phyloP scores from a whole-genome alignment of 495 filamentous ascomycete genomes.

The Cairneyella variabilis region DNA sequence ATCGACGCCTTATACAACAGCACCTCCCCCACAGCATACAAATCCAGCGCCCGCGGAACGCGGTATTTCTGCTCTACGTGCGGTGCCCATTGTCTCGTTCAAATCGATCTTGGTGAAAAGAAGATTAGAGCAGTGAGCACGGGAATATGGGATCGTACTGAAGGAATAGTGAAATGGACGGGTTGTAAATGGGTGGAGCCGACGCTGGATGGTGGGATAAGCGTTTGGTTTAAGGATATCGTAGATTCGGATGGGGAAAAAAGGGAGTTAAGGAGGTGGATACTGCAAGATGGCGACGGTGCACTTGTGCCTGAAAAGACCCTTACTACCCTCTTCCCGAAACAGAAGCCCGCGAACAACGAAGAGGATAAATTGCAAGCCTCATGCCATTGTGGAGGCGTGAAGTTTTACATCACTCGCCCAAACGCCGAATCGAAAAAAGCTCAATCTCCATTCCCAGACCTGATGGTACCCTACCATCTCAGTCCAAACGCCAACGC shows the following conservation, averaged over 20 bases:
- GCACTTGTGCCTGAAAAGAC: constrained; percentile 36
- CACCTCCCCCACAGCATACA: constrained; percentile 49
- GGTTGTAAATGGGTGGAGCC: constrained; percentile 36
- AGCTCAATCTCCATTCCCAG: constrained; percentile 46
- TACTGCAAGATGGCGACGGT: constrained; percentile 21
- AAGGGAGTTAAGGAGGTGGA: constrained; percentile 31
- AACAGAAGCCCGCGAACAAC: constrained; percentile 16
- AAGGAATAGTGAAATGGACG: constrained; percentile 32
- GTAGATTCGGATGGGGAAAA: constrained; percentile 35
- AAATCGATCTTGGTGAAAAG: constrained; percentile 27
- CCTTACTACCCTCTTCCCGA: constrained; percentile 33
- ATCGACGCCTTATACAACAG: constrained; percentile 33
- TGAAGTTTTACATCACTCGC: constrained; percentile 38
- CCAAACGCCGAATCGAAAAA: constrained; percentile 32
- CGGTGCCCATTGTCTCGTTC: constrained; percentile 57
- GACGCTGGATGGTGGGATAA: constrained; percentile 28
- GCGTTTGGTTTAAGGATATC: constrained; percentile 40
- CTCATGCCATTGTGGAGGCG: constrained; percentile 41
- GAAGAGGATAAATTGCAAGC: constrained; percentile 31
- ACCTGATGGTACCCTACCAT: constrained; percentile 48
- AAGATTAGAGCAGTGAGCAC: constrained; percentile 21
- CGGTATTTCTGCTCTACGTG: constrained; percentile 70
- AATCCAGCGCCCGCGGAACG: constrained; percentile 36
- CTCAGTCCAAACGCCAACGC: constrained; percentile 22
- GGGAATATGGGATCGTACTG: constrained; percentile 19